Percentiles rank a stretch among this genome's conserved stretches.
Conservation (phyloP, 129 eudicot genomes). For the Flaveria robusta region DNA sequence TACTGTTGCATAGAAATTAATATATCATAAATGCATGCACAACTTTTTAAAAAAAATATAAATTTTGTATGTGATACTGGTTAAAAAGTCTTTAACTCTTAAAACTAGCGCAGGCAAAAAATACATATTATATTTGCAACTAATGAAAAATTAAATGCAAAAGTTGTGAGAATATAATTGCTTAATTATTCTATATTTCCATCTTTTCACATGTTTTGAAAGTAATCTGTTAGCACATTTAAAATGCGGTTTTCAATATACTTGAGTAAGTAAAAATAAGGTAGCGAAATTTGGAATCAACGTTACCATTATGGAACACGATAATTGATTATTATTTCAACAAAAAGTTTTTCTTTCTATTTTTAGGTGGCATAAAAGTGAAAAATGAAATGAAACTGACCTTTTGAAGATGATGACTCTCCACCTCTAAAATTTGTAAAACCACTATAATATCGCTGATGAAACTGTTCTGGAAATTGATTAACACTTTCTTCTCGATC, state of each 20-base stretch:
- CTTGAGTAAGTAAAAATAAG: neutral
- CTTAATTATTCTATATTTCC: neutral
- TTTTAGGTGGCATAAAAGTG: neutral
- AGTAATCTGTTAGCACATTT: neutral
- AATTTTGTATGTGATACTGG: too few relatives aligned
- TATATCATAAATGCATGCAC: neutral
- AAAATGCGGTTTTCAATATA: neutral
- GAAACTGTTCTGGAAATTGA: slow-evolving; percentile 31
- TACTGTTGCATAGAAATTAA: slow-evolving; percentile 22
- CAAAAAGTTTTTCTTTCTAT: neutral
- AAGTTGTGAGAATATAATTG: too few relatives aligned
- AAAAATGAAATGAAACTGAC: slow-evolving; percentile 23
- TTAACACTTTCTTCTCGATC: slow-evolving; percentile 50
- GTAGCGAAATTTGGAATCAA: neutral
- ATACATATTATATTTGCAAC: too few relatives aligned
- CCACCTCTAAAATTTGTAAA: slow-evolving; percentile 37
- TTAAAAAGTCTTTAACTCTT: too few relatives aligned
- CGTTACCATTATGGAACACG: neutral
- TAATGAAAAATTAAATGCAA: too few relatives aligned
- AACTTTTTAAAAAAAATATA: too few relatives aligned
- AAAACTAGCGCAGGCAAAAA: too few relatives aligned
- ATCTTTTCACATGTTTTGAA: neutral
- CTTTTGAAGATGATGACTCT: slow-evolving; percentile 52
- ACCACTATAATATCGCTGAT: slow-evolving; percentile 34
- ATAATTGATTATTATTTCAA: neutral